A percentile compares a stretch with the other conserved stretches of the same genome.
phyloP scores from a whole-genome alignment of 306 rosid genomes.

The Leucaena leucocephala region DNA sequence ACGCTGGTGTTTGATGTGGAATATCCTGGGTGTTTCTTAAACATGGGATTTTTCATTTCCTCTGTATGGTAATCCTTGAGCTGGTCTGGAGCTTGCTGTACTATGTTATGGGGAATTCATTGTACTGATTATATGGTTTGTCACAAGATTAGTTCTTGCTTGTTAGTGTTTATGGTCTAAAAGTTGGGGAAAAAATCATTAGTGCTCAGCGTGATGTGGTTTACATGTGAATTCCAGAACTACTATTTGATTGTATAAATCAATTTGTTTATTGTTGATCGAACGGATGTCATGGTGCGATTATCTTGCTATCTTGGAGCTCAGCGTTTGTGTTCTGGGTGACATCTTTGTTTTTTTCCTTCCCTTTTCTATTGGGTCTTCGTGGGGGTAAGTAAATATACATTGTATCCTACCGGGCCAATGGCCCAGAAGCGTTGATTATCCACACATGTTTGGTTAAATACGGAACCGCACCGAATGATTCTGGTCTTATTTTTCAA shows the following conservation, averaged over 20 bases:
- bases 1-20: slow-evolving; percentile 36
- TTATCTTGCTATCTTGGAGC: neutral
- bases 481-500: too few relatives aligned
- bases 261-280: neutral
- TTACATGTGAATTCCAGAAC: neutral
- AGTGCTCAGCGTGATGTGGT: neutral
- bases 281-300: neutral
- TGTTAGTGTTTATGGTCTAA: neutral
- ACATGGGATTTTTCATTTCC: slow-evolving; percentile 33
- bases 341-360: neutral
- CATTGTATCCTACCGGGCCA: too few relatives aligned
- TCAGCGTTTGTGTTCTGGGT: neutral
- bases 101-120: slow-evolving; percentile 4
- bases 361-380: neutral
- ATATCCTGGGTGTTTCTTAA: slow-evolving; percentile 25
- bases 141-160: neutral
- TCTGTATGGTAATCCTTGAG: slow-evolving; percentile 25
- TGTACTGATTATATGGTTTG: neutral
- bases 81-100: slow-evolving; percentile 35
- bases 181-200: neutral
- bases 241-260: neutral
- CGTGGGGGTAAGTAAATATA: neutral
- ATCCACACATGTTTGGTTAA: too few relatives aligned
- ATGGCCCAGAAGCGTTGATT: too few relatives aligned
- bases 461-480: too few relatives aligned